Conservation (phyloP, 2,329 filamentous ascomycete species). For the Pyricularia pennisetigena region DNA sequence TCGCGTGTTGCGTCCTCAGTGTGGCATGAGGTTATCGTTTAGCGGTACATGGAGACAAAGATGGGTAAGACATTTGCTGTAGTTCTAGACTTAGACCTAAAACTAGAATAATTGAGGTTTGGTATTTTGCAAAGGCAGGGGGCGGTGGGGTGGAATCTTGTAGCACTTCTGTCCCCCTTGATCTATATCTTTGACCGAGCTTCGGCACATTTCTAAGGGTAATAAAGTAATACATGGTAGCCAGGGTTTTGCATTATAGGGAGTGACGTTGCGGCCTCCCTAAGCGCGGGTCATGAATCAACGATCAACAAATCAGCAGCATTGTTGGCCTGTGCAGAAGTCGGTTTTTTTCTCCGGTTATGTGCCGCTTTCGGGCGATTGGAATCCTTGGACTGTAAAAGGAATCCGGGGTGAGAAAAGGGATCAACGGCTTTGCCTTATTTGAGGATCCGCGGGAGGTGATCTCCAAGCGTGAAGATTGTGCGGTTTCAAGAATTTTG, state of each 20-base stretch:
- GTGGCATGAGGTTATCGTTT: neutral
- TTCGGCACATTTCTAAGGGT: neutral
- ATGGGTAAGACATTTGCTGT: neutral
- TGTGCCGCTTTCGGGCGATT: neutral
- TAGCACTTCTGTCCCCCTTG: neutral
- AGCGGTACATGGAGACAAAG: neutral
- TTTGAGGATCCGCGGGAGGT: neutral
- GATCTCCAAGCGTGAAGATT: neutral
- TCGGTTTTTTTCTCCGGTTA: neutral
- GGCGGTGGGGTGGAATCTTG: neutral
- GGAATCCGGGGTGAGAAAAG: neutral
- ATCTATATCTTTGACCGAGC: neutral
- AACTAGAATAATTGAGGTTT: neutral
- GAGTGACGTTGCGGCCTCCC: neutral
- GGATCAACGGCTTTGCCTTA: neutral
- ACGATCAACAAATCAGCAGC: neutral
- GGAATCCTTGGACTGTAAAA: neutral
- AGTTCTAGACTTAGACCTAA: neutral
- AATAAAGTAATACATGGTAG: neutral
- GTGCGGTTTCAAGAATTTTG: neutral
- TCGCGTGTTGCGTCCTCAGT: neutral
- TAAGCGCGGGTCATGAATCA: neutral
- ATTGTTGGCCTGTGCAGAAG: neutral
- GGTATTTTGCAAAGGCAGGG: neutral
- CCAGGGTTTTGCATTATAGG: constrained; percentile 1